phyloP scores from a whole-genome alignment of 2,329 filamentous ascomycete genomes.

The Dothiorella sarmentorum region DNA sequence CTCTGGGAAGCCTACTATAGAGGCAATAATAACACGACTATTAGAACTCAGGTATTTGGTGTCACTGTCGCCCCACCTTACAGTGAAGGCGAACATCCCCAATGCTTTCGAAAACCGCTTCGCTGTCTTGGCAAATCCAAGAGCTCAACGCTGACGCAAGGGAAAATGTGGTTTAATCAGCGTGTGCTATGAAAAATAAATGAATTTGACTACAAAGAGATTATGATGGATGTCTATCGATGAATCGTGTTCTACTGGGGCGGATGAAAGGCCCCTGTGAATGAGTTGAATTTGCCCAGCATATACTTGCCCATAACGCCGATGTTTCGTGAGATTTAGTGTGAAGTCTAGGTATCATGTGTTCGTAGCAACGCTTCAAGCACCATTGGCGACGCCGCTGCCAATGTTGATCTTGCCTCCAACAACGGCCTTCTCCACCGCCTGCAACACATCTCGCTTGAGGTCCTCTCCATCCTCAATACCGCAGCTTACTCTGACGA shows the following conservation, averaged over 20 bases:
- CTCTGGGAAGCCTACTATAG: background rate
- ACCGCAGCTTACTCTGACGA: slow-evolving; percentile 89
- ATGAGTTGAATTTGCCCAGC: background rate
- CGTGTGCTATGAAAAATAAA: no score
- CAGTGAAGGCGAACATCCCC: no score
- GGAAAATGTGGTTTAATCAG: no score
- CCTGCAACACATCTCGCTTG: slow-evolving; percentile 74
- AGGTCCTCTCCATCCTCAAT: slow-evolving; percentile 88
- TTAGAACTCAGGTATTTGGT: background rate
- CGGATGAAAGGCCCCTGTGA: background rate
- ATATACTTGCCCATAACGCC: background rate
- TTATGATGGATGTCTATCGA: background rate
- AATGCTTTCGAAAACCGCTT: no score
- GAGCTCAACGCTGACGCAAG: no score
- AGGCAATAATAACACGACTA: background rate
- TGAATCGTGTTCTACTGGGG: background rate
- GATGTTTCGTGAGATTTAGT: background rate
- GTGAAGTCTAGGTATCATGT: slow-evolving; percentile 5
- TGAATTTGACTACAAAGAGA: background rate
- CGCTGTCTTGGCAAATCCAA: no score
- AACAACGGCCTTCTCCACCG: slow-evolving; percentile 71
- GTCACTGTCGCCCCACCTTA: no score
- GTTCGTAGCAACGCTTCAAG: slow-evolving; percentile 1
- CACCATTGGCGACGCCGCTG: slow-evolving; percentile 12
- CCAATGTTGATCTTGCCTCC: slow-evolving; percentile 46